Conservation (phyloP, 2,329 filamentous ascomycete genomes). For the Aspergillus puulaauensis region DNA sequence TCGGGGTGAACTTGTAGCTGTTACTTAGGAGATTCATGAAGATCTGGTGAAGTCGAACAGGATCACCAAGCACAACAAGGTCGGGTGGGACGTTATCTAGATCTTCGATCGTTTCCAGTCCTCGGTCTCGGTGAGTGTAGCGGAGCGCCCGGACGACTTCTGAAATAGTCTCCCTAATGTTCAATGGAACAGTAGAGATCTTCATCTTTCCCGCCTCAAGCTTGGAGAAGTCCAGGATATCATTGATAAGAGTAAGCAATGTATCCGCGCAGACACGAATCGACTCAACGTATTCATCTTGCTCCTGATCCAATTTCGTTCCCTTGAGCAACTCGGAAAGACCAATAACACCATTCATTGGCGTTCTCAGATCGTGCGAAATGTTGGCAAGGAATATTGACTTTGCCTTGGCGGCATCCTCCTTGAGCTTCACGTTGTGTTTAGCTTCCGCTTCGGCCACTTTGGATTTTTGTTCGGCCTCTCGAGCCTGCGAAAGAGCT, state of each 20-base stretch:
- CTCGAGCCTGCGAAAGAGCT: constrained; percentile 60
- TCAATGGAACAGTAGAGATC: constrained; percentile 79
- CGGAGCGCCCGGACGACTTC: constrained; percentile 64
- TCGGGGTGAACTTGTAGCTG: constrained; percentile 89
- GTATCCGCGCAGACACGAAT: constrained; percentile 70
- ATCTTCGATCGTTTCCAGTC: constrained; percentile 62
- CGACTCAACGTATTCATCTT: constrained; percentile 62
- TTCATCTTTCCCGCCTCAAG: constrained; percentile 85
- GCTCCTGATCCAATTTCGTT: constrained; percentile 56
- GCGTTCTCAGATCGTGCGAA: constrained; percentile 82
- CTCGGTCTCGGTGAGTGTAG: constrained; percentile 63
- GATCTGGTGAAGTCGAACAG: constrained; percentile 79
- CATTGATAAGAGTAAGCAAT: constrained; percentile 82
- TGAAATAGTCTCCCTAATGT: constrained; percentile 66
- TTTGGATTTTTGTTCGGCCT: constrained; percentile 65
- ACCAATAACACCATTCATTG: constrained; percentile 90
- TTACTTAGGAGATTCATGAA: constrained; percentile 81
- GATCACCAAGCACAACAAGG: constrained; percentile 77
- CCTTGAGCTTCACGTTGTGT: constrained; percentile 64
- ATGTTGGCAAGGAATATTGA: constrained; percentile 98
- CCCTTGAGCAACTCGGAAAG: constrained; percentile 63
- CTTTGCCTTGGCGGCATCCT: constrained; percentile 71
- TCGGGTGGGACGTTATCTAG: constrained; percentile 60
- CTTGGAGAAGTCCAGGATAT: constrained; percentile 88
- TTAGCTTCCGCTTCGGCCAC: constrained; percentile 64